phyloP scores from a whole-genome alignment of 2,329 filamentous ascomycete species.

The Salinomyces thailandicus region DNA sequence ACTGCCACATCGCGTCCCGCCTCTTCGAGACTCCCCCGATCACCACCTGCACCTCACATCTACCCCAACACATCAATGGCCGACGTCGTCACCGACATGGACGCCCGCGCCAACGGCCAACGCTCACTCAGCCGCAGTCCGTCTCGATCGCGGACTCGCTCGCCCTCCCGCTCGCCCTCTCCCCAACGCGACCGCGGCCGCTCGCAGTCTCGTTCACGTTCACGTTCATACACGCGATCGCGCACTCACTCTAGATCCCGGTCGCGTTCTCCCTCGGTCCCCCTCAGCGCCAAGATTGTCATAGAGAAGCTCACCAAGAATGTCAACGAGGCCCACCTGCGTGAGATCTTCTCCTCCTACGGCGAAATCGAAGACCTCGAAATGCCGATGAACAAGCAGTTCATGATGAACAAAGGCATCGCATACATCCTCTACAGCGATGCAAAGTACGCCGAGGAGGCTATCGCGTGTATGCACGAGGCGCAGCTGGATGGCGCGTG shows the following conservation, averaged over 20 bases:
- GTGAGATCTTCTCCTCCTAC: slow-evolving; percentile 85
- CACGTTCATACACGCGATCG: slow-evolving; percentile 4
- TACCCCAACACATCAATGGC: slow-evolving; percentile 2
- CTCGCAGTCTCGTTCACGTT: slow-evolving; percentile 7
- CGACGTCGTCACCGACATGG: neutral
- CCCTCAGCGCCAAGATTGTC: slow-evolving; percentile 57
- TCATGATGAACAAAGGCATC: slow-evolving; percentile 81
- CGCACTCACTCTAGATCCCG: slow-evolving; percentile 9
- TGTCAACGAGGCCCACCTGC: slow-evolving; percentile 75
- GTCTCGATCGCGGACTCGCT: slow-evolving; percentile 17
- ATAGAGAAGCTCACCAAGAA: slow-evolving; percentile 95
- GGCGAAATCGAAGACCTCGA: slow-evolving; percentile 79
- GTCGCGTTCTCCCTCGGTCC: slow-evolving; percentile 13
- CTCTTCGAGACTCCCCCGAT: neutral
- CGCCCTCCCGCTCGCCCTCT: slow-evolving; percentile 18
- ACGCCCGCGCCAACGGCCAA: slow-evolving; percentile 1
- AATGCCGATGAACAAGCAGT: slow-evolving; percentile 77
- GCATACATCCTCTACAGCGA: slow-evolving; percentile 81
- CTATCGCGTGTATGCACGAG: slow-evolving; percentile 96
- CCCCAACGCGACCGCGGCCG: slow-evolving; percentile 5
- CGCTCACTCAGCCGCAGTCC: slow-evolving; percentile 21
- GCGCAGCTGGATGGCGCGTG: slow-evolving; percentile 71
- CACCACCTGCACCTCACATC: neutral
- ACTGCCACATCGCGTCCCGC: neutral
- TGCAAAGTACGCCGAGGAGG: slow-evolving; percentile 69